Base-by-base conservation (phyloP, 2,329 filamentous ascomycete species). In the Alternaria postmessia region DNA sequence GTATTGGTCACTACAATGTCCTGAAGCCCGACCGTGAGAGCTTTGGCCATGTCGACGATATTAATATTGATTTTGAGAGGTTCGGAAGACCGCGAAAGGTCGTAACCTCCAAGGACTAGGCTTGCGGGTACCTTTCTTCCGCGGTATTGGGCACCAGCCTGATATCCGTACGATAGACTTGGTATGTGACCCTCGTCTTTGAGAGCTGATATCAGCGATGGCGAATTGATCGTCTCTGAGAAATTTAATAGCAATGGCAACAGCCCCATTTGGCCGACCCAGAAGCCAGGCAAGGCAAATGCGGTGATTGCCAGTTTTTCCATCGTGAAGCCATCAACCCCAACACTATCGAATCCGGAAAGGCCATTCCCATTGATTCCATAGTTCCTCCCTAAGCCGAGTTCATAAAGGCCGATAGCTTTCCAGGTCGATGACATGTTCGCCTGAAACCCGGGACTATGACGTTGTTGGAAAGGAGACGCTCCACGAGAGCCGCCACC, bases 371-470 rank as follows among this genome's bases (percentile, higher is more conserved):
- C 44, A 3, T 3, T n/a, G 7, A 56, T 56, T 3, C 9, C 53
- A 5, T 34, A 34, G 3, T 16, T 18, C 2, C n/a, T 56, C 8
- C 34, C 54, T 28, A 56, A 26, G 5, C 20, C 54, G 16, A 56
- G 44, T 42, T 51, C 26, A 12, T 43, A 51, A 12, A 56, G 54
- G 6, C 22, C 30, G 7, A 56, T 51, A 2, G 36, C 11, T 9
- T 51, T 16, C 54, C 54, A 56, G 11, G 54, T 32, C 3, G 54
- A 56, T 9, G 54, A 56, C 54, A 56, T 56, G 11, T 56, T 56
- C 9, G 44, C 8, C 46, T 56, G 54, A 3, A 51, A 56, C 18
- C 54, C 54, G 18, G 54, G 54, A 22, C 54, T 56, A 2, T 6
- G 16, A 30, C 36, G 9, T 41, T 51, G 54, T 42, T 51, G 44